phyloP scores from a whole-genome alignment of 202 grass and related monocot species.

The Musa balbisiana region DNA sequence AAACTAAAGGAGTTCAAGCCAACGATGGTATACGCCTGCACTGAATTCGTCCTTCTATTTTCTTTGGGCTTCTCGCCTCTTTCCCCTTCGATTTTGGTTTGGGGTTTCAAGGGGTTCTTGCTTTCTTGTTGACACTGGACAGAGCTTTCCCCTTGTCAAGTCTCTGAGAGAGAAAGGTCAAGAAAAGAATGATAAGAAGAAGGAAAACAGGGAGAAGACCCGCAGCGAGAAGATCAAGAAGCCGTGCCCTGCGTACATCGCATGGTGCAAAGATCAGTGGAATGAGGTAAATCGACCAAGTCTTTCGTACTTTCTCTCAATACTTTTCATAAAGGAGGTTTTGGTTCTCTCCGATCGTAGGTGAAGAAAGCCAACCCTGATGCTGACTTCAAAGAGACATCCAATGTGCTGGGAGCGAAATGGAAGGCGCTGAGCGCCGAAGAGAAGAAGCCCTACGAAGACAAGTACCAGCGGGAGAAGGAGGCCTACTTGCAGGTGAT shows the following conservation, averaged over 20 bases:
- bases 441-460: constrained; percentile 79
- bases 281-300: constrained; percentile 33
- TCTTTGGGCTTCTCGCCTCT: background rate
- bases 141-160: constrained; percentile 58
- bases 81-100: background rate
- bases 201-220: constrained; percentile 45
- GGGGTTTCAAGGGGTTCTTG: background rate
- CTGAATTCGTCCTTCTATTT: background rate
- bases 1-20: constrained; percentile 87
- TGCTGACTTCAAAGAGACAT: constrained; percentile 65
- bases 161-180: constrained; percentile 54
- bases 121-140: background rate
- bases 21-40: constrained; percentile 47
- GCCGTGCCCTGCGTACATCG: constrained; percentile 48
- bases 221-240: constrained; percentile 45
- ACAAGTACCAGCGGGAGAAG: constrained; percentile 66
- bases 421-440: constrained; percentile 62
- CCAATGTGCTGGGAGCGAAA: constrained; percentile 52
- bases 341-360: constrained; percentile 6
- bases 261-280: constrained; percentile 89
- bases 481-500: constrained; percentile 74
- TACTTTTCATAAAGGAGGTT: background rate
- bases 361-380: constrained; percentile 59
- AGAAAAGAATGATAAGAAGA: constrained; percentile 44
- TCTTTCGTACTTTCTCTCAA: background rate